Evolutionary conservation across 169 alveolate genomes (phyloP).

Genomic region (Ichthyophthirius multifiliis): DNA sequence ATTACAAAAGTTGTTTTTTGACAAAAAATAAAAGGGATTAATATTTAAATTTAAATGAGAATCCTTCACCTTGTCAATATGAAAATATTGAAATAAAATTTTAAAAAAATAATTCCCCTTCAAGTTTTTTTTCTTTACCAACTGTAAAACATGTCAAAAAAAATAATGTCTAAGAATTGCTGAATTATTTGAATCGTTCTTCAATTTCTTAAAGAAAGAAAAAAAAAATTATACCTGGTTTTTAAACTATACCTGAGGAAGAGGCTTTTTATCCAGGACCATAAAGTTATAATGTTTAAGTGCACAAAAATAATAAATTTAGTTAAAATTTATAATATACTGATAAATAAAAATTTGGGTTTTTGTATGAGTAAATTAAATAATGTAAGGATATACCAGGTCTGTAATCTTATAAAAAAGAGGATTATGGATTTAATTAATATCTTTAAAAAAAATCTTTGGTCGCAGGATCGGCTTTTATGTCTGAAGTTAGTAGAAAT

Average conservation of each 20-base stretch:
- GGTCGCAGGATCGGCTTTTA: slow-evolving; percentile 18
- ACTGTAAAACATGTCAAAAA: neutral
- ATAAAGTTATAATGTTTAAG: slow-evolving; percentile 15
- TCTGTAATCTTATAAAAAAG: slow-evolving; percentile 9
- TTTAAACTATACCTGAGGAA: neutral
- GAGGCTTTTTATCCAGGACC: slow-evolving; percentile 30
- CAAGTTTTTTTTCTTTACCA: neutral
- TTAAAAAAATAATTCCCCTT: neutral
- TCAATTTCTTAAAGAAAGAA: neutral
- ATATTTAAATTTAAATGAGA: neutral
- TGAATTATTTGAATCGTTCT: neutral
- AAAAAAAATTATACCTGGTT: neutral
- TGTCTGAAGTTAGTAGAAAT: slow-evolving; percentile 20
- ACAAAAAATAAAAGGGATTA: neutral
- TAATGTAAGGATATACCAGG: slow-evolving; percentile 1
- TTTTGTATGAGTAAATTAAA: neutral
- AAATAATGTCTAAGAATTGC: too few species aligned
- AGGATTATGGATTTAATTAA: slow-evolving; percentile 9
- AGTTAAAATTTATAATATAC: slow-evolving; percentile 6
- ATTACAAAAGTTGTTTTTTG: neutral
- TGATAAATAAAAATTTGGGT: slow-evolving; percentile 24
- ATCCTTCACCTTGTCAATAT: slow-evolving; percentile 1
- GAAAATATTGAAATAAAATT: neutral
- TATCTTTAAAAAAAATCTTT: neutral
- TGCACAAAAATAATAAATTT: slow-evolving; percentile 4